Evolutionary conservation across 176 grass and related monocot species (phyloP), one percentile per base, ranked within the genome.

Genomic region (Cenchrus fungigraminus): DNA sequence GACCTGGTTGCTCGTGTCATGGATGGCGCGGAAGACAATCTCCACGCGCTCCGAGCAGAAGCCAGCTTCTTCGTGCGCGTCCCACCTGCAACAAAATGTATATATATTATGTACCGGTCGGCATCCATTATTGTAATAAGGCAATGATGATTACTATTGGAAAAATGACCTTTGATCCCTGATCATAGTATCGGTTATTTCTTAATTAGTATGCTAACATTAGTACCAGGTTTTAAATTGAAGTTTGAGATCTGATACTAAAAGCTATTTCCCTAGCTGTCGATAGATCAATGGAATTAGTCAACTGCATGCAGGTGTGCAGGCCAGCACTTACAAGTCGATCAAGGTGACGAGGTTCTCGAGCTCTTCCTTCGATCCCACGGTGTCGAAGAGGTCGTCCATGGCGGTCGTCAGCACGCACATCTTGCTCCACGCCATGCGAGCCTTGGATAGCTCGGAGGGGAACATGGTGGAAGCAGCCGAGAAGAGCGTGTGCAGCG

Each of bases 321-420:
- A 40, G 37, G 37, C 37, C 37, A 40, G 1, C 37, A 40, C 37
- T 40, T 45, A 96, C 94, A 50, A 89, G 47, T 93, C 81, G 14
- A 91, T 80, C 82, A 96, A 69, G 10, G 71, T 19, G 6, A 92
- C 76, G 44, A 95, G 88, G 53, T 80, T 88, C 73, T 88, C 75
- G 29, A 92, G 42, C 67, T 95, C 93, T 60, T 92, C 78, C 71
- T 44, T 83, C 28, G 88, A 92, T 54, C 88, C 93, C 32, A 58
- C 93, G 15, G 71, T 14, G 5, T 95, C 93, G 22, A 95, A 95
- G n/a, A 95, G 86, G 76, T 95, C 93, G 9, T 95, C 93, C 37
- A 92, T 62, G 0, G 90, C 44, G 0, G 90, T 90, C 6, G 83
- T 66, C 8, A 95, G 88, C 10, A 90, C 86, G 10, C 50, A 80